A percentile compares a stretch with the other conserved stretches of the same genome.
These are phyloP conservation scores for Globisporangium radiosum DNA, from an alignment of 352 stramenopile species.

Conservation along the genomic window DNA sequence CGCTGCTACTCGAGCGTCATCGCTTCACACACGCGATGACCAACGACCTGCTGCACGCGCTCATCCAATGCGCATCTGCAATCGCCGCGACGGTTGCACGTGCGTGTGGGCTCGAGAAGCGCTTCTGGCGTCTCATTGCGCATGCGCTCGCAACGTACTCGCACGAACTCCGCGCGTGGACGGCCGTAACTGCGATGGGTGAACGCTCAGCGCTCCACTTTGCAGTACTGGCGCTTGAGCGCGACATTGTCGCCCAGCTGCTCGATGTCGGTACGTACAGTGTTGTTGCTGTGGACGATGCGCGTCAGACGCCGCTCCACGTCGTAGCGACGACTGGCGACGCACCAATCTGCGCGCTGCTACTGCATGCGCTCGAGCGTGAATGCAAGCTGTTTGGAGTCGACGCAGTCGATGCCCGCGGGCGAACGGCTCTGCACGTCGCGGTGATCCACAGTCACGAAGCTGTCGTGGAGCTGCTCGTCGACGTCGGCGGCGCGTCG, in stretches of 20 bases:
- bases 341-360: conserved; percentile 25
- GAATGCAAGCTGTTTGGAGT: background rate
- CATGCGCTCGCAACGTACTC: conserved; percentile 28
- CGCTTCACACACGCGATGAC: conserved; percentile 25
- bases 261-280: conserved; percentile 33
- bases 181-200: conserved; percentile 23
- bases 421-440: conserved; percentile 41
- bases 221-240: conserved; percentile 33
- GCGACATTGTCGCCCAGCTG: conserved; percentile 26
- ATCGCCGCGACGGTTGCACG: conserved; percentile 32
- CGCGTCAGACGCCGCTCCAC: conserved; percentile 42
- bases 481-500: conserved; percentile 35
- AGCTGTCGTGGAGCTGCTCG: conserved; percentile 25
- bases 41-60: conserved; percentile 32
- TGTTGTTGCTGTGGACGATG: conserved; percentile 33
- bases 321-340: conserved; percentile 37
- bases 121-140: conserved; percentile 37
- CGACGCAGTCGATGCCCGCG: conserved; percentile 18
- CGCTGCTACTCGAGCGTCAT: conserved; percentile 26
- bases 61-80: conserved; percentile 26
- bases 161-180: conserved; percentile 19
- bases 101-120: conserved; percentile 21
- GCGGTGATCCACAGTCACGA: conserved; percentile 43
- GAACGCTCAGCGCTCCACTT: conserved; percentile 40
- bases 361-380: conserved; percentile 31